These are phyloP conservation scores for Daldinia decipiens DNA, from an alignment of 495 filamentous ascomycete species.

Conservation along the genomic window DNA sequence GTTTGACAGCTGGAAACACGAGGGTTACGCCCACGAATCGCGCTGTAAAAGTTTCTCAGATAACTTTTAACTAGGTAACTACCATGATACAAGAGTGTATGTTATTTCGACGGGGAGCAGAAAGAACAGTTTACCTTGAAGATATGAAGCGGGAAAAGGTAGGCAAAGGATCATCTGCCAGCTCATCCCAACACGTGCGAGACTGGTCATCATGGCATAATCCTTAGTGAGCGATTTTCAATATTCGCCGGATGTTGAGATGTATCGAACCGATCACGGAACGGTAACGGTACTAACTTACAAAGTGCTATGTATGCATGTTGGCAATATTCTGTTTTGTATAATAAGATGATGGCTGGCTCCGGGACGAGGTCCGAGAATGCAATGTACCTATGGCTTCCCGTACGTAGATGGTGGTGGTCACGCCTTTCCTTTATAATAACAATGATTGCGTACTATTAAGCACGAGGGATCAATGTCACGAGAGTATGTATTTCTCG, in stretches of 20 bases:
- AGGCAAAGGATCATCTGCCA: slow-evolving; percentile 23
- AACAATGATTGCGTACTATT: slow-evolving; percentile 10
- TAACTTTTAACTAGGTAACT: no score
- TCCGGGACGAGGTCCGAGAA: slow-evolving; percentile 17
- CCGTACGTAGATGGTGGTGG: slow-evolving; percentile 15
- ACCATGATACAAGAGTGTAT: not conserved
- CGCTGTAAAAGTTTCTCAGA: not conserved
- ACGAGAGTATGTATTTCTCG: slow-evolving; percentile 7
- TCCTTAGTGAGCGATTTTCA: slow-evolving; percentile 41
- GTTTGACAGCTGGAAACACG: slow-evolving; percentile 9
- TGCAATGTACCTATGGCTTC: not conserved
- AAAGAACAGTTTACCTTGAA: not conserved
- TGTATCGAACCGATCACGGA: slow-evolving; percentile 36
- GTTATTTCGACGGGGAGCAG: not conserved
- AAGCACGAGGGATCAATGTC: slow-evolving; percentile 7
- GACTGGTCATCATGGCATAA: slow-evolving; percentile 18
- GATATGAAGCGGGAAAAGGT: not conserved
- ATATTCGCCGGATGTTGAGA: slow-evolving; percentile 27
- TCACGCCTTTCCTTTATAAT: slow-evolving; percentile 20
- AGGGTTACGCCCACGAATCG: slow-evolving; percentile 6
- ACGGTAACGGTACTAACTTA: slow-evolving; percentile 26
- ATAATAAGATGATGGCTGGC: slow-evolving; percentile 7
- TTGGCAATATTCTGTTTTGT: slow-evolving; percentile 6
- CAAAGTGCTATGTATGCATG: slow-evolving; percentile 14
- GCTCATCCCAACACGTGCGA: slow-evolving; percentile 5